Conservation (phyloP, 495 filamentous ascomycete genomes). For the Penicillium maclennaniae region DNA sequence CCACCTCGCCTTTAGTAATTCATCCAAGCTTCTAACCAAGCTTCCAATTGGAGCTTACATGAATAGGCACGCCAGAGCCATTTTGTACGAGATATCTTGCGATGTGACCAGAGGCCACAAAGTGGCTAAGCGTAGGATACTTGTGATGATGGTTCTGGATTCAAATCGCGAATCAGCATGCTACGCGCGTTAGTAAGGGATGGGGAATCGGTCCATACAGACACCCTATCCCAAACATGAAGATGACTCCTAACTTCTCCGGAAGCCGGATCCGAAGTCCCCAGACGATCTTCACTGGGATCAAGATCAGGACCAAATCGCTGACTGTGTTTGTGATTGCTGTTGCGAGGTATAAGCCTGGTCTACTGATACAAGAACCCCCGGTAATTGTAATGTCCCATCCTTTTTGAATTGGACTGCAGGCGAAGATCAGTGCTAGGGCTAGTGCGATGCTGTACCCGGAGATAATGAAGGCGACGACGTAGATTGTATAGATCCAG, state of each 20-base stretch:
- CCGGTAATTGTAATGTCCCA: conserved; percentile 27
- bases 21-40: background rate
- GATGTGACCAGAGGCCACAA: conserved; percentile 12
- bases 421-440: conserved; percentile 37
- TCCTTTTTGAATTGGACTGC: conserved; percentile 30
- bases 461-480: conserved; percentile 13
- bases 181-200: background rate
- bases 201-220: background rate
- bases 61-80: conserved; percentile 5
- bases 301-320: conserved; percentile 34
- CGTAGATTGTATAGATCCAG: background rate
- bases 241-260: conserved; percentile 19
- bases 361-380: conserved; percentile 32
- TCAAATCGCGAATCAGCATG: background rate
- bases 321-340: conserved; percentile 38
- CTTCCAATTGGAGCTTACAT: background rate
- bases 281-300: conserved; percentile 31
- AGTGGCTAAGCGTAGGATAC: conserved; percentile 13
- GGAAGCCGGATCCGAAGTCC: conserved; percentile 15
- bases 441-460: conserved; percentile 28
- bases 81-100: conserved; percentile 4
- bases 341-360: conserved; percentile 31
- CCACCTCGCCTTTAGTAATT: background rate
- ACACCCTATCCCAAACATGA: conserved; percentile 16
- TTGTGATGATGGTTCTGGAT: conserved; percentile 10